These are phyloP conservation scores for Rhododendron kiyosumense DNA, from an alignment of 148 eudicot genomes.

Conservation along the genomic window DNA sequence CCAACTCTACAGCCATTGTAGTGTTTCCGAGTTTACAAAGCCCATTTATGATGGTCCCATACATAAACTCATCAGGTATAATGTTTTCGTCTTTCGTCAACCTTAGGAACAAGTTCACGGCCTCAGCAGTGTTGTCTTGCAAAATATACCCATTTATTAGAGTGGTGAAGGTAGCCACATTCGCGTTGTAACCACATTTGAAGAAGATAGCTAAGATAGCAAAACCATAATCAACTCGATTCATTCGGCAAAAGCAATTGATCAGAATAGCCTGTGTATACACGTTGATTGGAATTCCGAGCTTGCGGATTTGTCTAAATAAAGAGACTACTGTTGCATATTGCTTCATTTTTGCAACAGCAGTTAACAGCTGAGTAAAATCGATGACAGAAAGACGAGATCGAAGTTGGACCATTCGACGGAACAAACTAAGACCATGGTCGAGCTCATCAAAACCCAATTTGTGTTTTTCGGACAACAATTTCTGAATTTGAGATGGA, in stretches of 20 bases:
- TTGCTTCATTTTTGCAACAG: background rate
- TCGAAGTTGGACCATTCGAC: background rate
- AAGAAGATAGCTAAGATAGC: slow-evolving; percentile 6
- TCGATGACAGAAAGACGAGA: background rate
- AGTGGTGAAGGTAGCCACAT: slow-evolving; percentile 5
- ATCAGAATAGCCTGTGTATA: background rate
- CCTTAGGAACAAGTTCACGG: slow-evolving; percentile 12
- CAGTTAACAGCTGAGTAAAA: background rate
- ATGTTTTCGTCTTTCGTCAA: background rate
- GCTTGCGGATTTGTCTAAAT: background rate
- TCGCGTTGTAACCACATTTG: slow-evolving; percentile 12
- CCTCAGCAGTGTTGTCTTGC: slow-evolving; percentile 3
- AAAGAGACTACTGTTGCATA: background rate
- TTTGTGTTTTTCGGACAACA: background rate
- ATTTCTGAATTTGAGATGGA: background rate
- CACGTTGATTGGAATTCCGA: background rate
- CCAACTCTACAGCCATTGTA: background rate
- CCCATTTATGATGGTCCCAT: slow-evolving; percentile 11
- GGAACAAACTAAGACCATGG: slow-evolving; percentile 4
- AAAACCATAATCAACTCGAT: slow-evolving; percentile 9
- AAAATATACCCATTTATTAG: background rate
- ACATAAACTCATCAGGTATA: background rate
- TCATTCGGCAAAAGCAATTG: slow-evolving; percentile 8
- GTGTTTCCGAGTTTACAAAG: slow-evolving; percentile 16
- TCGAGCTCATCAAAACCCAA: background rate